Conservation (phyloP, 345 rosid species). For the Rhizophora mangle region DNA sequence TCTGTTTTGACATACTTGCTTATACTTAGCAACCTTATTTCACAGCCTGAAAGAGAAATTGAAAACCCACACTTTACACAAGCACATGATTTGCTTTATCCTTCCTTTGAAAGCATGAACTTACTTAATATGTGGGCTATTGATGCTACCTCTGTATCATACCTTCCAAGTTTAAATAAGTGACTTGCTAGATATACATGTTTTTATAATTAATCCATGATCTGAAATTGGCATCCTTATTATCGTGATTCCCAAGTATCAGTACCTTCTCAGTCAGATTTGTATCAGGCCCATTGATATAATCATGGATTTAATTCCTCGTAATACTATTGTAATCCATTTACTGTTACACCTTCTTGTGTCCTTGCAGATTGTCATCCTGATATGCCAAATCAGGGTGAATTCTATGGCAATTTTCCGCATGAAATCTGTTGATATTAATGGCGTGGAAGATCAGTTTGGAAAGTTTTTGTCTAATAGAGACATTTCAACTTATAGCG, state of each 20-base stretch:
- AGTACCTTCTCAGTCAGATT: too few species aligned
- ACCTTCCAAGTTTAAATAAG: too few species aligned
- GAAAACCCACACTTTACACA: too few species aligned
- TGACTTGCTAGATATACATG: background rate
- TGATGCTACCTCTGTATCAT: too few species aligned
- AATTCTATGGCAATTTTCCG: conserved; percentile 72
- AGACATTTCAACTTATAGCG: conserved; percentile 40
- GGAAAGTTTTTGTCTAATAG: conserved; percentile 29
- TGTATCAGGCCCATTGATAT: too few species aligned
- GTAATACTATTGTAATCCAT: background rate
- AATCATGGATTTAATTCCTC: too few species aligned
- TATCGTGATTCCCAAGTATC: background rate
- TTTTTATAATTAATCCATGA: background rate
- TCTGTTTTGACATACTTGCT: too few species aligned
- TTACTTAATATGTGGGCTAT: too few species aligned
- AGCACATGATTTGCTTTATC: too few species aligned
- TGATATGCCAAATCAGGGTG: conserved; percentile 73
- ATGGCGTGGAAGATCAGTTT: conserved; percentile 31
- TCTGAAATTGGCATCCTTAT: background rate
- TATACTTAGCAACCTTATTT: too few species aligned
- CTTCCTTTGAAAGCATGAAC: too few species aligned
- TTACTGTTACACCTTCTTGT: conserved; percentile 19
- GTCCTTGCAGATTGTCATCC: conserved; percentile 51
- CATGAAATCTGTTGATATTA: conserved; percentile 51
- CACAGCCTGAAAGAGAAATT: too few species aligned